Conservation (phyloP, 176 grass and related monocot genomes). For the Themeda triandra region DNA sequence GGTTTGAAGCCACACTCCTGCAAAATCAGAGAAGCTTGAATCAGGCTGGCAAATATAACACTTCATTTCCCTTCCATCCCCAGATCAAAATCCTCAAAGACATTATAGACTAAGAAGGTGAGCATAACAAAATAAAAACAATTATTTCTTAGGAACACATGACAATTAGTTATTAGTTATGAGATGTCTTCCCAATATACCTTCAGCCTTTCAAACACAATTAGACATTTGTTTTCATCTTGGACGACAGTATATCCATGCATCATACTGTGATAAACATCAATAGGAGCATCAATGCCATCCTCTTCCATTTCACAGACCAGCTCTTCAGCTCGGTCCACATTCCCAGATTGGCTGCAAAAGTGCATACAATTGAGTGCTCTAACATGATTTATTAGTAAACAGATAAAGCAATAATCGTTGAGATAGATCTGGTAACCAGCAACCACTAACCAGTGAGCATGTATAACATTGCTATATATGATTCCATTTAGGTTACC, state of each 20-base stretch:
- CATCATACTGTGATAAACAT: slow-evolving; percentile 98
- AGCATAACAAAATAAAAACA: background rate
- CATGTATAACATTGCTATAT: slow-evolving; percentile 97
- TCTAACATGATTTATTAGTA: background rate
- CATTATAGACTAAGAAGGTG: background rate
- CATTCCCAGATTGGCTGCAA: slow-evolving; percentile 89
- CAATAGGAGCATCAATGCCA: slow-evolving; percentile 84
- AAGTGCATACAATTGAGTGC: slow-evolving; percentile 15
- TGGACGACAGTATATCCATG: slow-evolving; percentile 89
- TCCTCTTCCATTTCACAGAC: slow-evolving; percentile 93
- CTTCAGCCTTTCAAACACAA: slow-evolving; percentile 88
- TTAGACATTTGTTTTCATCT: slow-evolving; percentile 83
- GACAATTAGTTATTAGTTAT: background rate
- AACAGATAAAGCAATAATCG: background rate
- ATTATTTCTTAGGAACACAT: background rate
- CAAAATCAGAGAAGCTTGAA: slow-evolving; percentile 30
- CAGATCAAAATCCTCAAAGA: background rate
- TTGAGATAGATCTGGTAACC: slow-evolving; percentile 10
- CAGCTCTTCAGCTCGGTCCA: slow-evolving; percentile 76
- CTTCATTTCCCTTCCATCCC: background rate
- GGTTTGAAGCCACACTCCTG: slow-evolving; percentile 88
- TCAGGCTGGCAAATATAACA: slow-evolving; percentile 9
- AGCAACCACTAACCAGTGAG: slow-evolving; percentile 83
- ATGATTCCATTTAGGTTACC: slow-evolving; percentile 70
- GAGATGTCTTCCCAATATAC: slow-evolving; percentile 36